phyloP scores from a whole-genome alignment of 2,329 filamentous ascomycete genomes.

The Diaporthe sp. region DNA sequence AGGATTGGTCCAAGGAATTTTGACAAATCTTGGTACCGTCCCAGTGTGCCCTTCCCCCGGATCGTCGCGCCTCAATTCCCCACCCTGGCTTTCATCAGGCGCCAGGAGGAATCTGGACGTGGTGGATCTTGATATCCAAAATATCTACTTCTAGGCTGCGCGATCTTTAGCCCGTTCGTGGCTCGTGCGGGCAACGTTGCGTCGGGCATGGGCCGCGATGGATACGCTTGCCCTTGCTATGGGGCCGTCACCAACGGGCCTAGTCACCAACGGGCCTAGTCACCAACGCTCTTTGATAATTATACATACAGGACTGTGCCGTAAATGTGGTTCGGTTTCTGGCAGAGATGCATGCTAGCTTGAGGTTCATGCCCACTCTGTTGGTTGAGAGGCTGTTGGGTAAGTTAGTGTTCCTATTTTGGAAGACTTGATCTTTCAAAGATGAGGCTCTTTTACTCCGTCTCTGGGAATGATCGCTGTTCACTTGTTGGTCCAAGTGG shows the following conservation, averaged over 20 bases:
- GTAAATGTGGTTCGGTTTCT: background rate
- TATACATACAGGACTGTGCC: background rate
- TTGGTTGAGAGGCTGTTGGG: background rate
- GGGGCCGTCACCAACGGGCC: slow-evolving; percentile 6
- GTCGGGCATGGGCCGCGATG: slow-evolving; percentile 28
- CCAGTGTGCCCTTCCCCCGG: background rate
- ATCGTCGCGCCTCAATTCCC: slow-evolving; percentile 5
- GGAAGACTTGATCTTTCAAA: background rate
- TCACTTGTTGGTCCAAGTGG: no score
- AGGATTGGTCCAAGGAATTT: background rate
- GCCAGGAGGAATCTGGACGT: background rate
- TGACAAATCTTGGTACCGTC: background rate
- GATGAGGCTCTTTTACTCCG: no score
- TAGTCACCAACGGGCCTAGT: background rate
- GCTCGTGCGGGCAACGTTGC: slow-evolving; percentile 30
- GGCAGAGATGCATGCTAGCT: background rate
- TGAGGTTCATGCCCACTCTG: background rate
- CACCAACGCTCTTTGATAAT: slow-evolving; percentile 5
- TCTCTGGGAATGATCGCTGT: background rate
- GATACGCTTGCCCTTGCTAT: background rate
- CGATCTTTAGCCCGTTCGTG: background rate
- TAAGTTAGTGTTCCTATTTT: background rate
- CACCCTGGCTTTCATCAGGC: background rate
- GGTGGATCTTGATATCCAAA: slow-evolving; percentile 18
- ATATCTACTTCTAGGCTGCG: slow-evolving; percentile 11